A percentile compares a stretch with the other conserved stretches of the same genome.
phyloP scores from a whole-genome alignment of 495 filamentous ascomycete species.

The Penicillium ucsense region DNA sequence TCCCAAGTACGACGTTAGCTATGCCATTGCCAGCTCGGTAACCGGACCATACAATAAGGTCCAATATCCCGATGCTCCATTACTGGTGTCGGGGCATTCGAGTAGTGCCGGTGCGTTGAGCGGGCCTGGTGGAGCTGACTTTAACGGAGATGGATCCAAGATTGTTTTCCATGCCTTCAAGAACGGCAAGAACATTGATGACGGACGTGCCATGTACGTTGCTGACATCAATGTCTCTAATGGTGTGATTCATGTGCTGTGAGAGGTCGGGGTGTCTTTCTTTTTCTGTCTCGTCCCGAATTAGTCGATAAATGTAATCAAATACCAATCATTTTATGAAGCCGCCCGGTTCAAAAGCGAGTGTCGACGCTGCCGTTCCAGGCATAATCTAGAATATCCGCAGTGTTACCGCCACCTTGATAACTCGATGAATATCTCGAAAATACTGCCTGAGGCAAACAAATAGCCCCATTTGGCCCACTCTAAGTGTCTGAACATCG shows the following conservation, averaged over 20 bases:
- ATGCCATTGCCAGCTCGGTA: slow-evolving; percentile 35
- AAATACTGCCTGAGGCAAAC: no score
- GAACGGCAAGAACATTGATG: slow-evolving; percentile 10
- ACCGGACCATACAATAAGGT: slow-evolving; percentile 36
- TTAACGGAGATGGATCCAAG: slow-evolving; percentile 22
- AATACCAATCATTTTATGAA: no score
- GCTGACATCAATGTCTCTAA: slow-evolving; percentile 5
- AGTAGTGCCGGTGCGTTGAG: slow-evolving; percentile 21
- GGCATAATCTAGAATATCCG: no score
- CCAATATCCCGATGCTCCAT: slow-evolving; percentile 13
- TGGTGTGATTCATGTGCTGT: slow-evolving; percentile 7
- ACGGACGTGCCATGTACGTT: slow-evolving; percentile 13
- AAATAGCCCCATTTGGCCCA: no score
- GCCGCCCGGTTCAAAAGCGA: no score
- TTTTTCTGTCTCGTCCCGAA: background rate
- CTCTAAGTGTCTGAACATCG: no score
- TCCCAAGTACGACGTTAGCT: slow-evolving; percentile 41
- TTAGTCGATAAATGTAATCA: no score
- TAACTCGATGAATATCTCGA: no score
- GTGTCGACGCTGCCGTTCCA: no score
- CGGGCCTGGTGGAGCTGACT: slow-evolving; percentile 42
- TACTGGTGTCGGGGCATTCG: slow-evolving; percentile 34
- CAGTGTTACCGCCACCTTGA: no score
- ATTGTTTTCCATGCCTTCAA: slow-evolving; percentile 37
- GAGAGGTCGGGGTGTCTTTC: background rate